Evolutionary conservation across 2,329 filamentous ascomycete species (phyloP).

Genomic region (Aspergillus felis): DNA sequence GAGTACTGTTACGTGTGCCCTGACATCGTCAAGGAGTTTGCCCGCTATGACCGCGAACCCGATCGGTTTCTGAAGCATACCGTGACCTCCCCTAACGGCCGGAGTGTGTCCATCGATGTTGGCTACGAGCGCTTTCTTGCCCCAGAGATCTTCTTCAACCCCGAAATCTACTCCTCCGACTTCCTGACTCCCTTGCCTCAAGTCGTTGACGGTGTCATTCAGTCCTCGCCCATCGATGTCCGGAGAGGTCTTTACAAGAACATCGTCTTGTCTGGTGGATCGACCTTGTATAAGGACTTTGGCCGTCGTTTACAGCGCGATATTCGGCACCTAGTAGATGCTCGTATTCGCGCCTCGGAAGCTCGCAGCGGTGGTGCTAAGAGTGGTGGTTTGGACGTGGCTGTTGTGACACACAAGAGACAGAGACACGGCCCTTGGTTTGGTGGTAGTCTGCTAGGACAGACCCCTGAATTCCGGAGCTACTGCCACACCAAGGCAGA

Average conservation of each 20-base stretch:
- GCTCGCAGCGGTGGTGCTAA: slow-evolving; percentile 84
- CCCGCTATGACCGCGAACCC: slow-evolving; percentile 87
- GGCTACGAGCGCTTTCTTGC: slow-evolving; percentile 98
- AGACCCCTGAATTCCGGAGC: slow-evolving; percentile 96
- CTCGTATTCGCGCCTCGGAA: slow-evolving; percentile 87
- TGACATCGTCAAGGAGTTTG: slow-evolving; percentile 98
- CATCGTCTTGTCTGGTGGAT: slow-evolving; percentile 95
- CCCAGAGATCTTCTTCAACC: slow-evolving; percentile 99
- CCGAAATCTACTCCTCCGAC: slow-evolving; percentile 98
- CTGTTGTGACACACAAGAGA: slow-evolving; percentile 95
- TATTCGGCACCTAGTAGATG: slow-evolving; percentile 93
- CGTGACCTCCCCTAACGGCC: slow-evolving; percentile 80
- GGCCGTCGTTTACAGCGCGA: slow-evolving; percentile 92
- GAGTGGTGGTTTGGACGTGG: slow-evolving; percentile 91
- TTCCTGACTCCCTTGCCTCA: slow-evolving; percentile 92
- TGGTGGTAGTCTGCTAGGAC: slow-evolving; percentile 89
- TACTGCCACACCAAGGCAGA: slow-evolving; percentile 92
- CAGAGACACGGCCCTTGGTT: slow-evolving; percentile 99
- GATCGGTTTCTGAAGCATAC: slow-evolving; percentile 88
- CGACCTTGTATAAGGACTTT: slow-evolving; percentile 98
- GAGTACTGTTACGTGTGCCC: slow-evolving; percentile 98
- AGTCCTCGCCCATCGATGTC: slow-evolving; percentile 96
- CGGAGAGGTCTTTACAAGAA: slow-evolving; percentile 98
- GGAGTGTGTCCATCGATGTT: slow-evolving; percentile 80
- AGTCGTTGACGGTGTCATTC: slow-evolving; percentile 94